Evolutionary conservation across 805 yeast species (phyloP).

Genomic region (Millerozyma acaciae): DNA sequence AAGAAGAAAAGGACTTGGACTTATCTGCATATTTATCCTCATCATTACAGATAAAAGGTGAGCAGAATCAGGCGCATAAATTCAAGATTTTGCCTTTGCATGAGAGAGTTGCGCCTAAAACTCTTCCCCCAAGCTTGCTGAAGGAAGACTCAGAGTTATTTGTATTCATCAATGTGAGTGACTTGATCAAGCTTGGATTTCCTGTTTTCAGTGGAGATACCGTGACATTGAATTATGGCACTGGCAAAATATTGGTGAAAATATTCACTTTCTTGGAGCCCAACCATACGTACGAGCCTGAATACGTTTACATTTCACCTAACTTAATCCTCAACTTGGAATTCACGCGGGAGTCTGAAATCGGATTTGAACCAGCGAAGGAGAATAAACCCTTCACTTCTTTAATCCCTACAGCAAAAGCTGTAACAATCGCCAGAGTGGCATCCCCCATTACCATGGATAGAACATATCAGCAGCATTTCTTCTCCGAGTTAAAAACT

Average conservation of each 20-base stretch:
- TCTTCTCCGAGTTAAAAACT: conserved; percentile 56
- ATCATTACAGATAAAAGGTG: conserved; percentile 18
- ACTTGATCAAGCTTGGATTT: conserved; percentile 46
- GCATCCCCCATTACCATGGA: conserved; percentile 70
- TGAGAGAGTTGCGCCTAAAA: conserved; percentile 21
- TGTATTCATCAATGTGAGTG: conserved; percentile 42
- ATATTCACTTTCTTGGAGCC: conserved; percentile 66
- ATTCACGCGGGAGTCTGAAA: conserved; percentile 19
- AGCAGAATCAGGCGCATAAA: conserved; percentile 3
- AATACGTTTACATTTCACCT: conserved; percentile 58
- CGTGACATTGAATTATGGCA: conserved; percentile 29
- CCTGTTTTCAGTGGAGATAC: conserved; percentile 71
- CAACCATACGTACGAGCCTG: conserved; percentile 33
- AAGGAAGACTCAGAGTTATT: conserved; percentile 38
- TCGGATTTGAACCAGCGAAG: conserved; percentile 17
- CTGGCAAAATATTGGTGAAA: conserved; percentile 28
- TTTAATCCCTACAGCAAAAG: conserved; percentile 49
- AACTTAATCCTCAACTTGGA: conserved; percentile 49
- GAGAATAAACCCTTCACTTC: conserved; percentile 18
- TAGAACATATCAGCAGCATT: conserved; percentile 54
- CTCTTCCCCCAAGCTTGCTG: conserved; percentile 18
- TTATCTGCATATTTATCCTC: conserved; percentile 32
- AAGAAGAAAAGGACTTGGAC: conserved; percentile 15
- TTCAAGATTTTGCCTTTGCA: conserved; percentile 28
- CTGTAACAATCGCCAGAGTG: conserved; percentile 62